Evolutionary conservation across 176 grass and related monocot species (phyloP).

Genomic region (Bromus sterilis): DNA sequence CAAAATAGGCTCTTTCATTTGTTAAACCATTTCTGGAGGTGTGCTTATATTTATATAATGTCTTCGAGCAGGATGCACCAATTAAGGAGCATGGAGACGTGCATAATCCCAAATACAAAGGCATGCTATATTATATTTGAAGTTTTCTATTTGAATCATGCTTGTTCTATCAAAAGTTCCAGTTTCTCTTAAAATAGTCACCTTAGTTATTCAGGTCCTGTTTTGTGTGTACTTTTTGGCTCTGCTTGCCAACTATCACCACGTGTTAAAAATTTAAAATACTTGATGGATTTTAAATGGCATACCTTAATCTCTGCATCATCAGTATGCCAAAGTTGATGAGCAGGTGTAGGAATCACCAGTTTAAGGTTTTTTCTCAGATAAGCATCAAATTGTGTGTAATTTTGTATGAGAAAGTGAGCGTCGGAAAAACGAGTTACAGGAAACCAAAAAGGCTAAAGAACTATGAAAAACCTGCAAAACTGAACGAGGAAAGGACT

Average conservation of each 20-base stretch:
- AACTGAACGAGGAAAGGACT: background rate
- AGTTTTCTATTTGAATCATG: constrained; percentile 16
- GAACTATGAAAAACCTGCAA: background rate
- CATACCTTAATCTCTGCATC: constrained; percentile 3
- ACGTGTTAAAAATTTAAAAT: constrained; percentile 1
- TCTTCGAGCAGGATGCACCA: constrained; percentile 69
- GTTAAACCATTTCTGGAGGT: constrained; percentile 1
- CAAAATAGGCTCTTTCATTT: background rate
- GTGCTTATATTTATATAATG: constrained; percentile 23
- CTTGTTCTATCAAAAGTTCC: background rate
- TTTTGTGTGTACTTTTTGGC: background rate
- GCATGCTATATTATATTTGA: constrained; percentile 26
- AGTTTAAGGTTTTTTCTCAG: background rate
- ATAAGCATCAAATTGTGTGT: background rate
- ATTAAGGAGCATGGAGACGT: constrained; percentile 93
- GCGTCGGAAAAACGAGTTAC: background rate
- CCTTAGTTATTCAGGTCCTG: background rate
- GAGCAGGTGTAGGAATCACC: background rate
- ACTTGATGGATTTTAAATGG: background rate
- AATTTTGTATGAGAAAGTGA: background rate
- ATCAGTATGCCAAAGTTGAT: background rate
- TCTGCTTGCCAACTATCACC: background rate
- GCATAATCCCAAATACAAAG: constrained; percentile 88
- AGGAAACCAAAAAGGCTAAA: background rate
- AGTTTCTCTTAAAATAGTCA: background rate